These are phyloP conservation scores for Vicia villosa DNA, from an alignment of 306 rosid species.

Conservation along the genomic window DNA sequence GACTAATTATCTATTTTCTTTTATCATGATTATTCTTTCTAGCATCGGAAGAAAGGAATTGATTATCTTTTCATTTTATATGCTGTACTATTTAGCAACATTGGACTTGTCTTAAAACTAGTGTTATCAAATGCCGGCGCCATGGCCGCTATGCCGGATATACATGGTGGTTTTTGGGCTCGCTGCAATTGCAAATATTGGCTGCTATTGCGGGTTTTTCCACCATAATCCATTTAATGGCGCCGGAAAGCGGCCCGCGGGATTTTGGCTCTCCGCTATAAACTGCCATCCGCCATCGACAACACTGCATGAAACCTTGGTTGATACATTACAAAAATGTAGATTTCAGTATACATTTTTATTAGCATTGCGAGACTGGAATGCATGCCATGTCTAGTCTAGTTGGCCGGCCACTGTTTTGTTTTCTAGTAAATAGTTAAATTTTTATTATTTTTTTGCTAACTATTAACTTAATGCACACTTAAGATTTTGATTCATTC, in stretches of 20 bases:
- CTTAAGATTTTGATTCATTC: neutral
- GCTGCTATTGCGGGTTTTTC: too few relatives aligned
- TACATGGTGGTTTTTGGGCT: too few relatives aligned
- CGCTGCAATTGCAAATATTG: too few relatives aligned
- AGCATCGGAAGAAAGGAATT: constrained; percentile 1
- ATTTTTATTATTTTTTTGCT: neutral
- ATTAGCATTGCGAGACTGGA: constrained; percentile 11
- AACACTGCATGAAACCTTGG: constrained; percentile 6
- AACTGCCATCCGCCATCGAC: too few relatives aligned
- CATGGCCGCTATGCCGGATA: too few relatives aligned
- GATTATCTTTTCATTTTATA: constrained; percentile 5
- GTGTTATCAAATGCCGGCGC: too few relatives aligned
- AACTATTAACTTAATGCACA: neutral
- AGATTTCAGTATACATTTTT: neutral
- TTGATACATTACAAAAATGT: constrained; percentile 12
- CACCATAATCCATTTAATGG: too few relatives aligned
- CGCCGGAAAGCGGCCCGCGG: too few relatives aligned
- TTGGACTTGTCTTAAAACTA: constrained; percentile 20
- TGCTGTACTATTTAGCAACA: constrained; percentile 3
- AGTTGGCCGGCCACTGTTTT: neutral
- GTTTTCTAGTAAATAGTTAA: constrained; percentile 4
- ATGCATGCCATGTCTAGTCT: neutral
- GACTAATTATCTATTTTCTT: constrained; percentile 34
- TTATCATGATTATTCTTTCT: constrained; percentile 23
- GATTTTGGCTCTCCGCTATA: too few relatives aligned